Percentiles rank a stretch among this genome's conserved stretches.
phyloP scores from a whole-genome alignment of 345 rosid species.

The Eutrema japonicum region DNA sequence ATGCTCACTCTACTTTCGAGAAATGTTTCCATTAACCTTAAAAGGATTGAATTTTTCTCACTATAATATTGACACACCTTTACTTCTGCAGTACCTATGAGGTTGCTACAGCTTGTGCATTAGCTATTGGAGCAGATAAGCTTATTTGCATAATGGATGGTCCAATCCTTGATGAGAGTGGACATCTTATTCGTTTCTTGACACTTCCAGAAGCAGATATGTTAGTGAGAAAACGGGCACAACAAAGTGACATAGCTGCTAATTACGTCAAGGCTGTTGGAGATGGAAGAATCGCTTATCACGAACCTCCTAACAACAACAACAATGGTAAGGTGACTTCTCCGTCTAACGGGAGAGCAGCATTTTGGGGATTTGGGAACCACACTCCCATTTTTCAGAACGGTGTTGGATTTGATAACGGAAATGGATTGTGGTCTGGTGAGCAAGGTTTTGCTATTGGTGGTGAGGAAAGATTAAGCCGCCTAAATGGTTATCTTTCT shows the following conservation, averaged over 20 bases:
- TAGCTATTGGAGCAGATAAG: constrained; percentile 90
- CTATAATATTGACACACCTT: not conserved
- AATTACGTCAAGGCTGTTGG: constrained; percentile 86
- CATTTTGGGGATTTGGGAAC: constrained; percentile 44
- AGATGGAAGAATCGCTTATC: constrained; percentile 50
- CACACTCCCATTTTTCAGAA: constrained; percentile 63
- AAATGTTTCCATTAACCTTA: not conserved
- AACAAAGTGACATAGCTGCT: constrained; percentile 93
- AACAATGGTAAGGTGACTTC: constrained; percentile 41
- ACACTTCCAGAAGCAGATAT: constrained; percentile 88
- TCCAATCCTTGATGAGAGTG: constrained; percentile 82
- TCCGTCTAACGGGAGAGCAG: constrained; percentile 50
- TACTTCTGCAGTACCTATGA: constrained; percentile 76
- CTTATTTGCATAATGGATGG: constrained; percentile 87
- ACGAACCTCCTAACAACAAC: constrained; percentile 48
- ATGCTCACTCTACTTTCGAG: constrained; percentile 39
- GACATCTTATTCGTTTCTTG: constrained; percentile 78
- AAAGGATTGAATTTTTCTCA: not conserved
- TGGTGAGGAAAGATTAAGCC: constrained; percentile 79
- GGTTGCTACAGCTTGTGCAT: constrained; percentile 97
- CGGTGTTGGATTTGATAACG: constrained; percentile 88
- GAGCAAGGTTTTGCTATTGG: constrained; percentile 98
- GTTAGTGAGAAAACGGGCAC: constrained; percentile 77
- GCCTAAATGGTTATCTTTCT: constrained; percentile 75
- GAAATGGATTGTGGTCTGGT: constrained; percentile 76